Base-by-base conservation (phyloP, 139 green algal genomes). In the Asterochloris sp. region DNA sequence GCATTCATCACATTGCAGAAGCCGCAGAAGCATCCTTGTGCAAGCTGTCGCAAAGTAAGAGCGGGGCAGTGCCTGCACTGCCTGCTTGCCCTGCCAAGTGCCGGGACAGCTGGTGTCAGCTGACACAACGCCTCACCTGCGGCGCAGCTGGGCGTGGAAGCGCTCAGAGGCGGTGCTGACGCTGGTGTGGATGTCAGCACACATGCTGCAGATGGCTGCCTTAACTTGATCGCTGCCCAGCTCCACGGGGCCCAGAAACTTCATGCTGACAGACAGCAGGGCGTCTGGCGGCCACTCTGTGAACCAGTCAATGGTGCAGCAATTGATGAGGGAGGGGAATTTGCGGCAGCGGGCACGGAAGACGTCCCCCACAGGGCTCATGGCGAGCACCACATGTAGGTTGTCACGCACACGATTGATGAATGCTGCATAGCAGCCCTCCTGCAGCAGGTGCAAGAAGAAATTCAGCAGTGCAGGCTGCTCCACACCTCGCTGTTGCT, bases 241-340 rank as follows among this genome's bases (percentile, higher is more conserved):
- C 67, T 96, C 90, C 16, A 91, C 88, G 28, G 73, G 81, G n/a
- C 76, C 86, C 78, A 95, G 88, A 81, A 97, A 93, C 82, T 91
- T 92, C 54, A 84, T 85, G 27, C 81, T 89, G 13, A 95, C 92
- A 62, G 85, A 89, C 29, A 68, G 67, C 29, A 83, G 68, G 23
- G 78, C 78, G 24, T 64, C 27, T 12, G 71, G 23, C 24, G 81
- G 81, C 81, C 76, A 93, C 77, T 90, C 82, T 61, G 75, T 89
- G 87, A 92, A 97, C 93, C 93, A 97, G 85, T 96, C 91, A 38
- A 98, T 94, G 74, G 92, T 98, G 85, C 88, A 94, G 89, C 91
- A 97, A 86, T 94, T 94, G 86, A 96, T 94, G 81, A 97, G 91
- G 12, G 88, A 92, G 10, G 93, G 93, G 88, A 95, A 95, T 87